phyloP scores from a whole-genome alignment of 495 filamentous ascomycete species.

The Podospora comata region DNA sequence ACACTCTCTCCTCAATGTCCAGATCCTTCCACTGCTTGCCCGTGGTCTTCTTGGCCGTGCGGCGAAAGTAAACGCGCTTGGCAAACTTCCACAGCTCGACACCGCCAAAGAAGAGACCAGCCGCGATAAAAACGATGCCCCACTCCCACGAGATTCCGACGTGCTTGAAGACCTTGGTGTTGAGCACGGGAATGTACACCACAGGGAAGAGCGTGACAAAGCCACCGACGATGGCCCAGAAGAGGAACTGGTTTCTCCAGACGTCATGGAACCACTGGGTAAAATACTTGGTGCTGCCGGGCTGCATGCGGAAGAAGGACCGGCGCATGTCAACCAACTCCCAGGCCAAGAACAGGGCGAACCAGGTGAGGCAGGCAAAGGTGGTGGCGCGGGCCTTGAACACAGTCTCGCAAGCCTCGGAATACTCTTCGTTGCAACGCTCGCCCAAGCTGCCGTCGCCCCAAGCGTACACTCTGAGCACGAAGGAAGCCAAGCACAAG shows the following conservation, averaged over 20 bases:
- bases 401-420: constrained; percentile 55
- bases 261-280: constrained; percentile 57
- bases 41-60: constrained; percentile 20
- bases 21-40: constrained; percentile 36
- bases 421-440: constrained; percentile 61
- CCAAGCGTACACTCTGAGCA: constrained; percentile 61
- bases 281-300: constrained; percentile 52
- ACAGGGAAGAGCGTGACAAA: constrained; percentile 67
- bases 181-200: constrained; percentile 70
- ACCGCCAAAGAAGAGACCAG: constrained; percentile 56
- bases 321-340: constrained; percentile 68
- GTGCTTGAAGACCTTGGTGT: constrained; percentile 69
- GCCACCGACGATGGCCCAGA: constrained; percentile 67
- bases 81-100: constrained; percentile 64
- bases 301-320: constrained; percentile 65
- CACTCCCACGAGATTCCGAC: constrained; percentile 70
- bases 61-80: constrained; percentile 48
- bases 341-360: constrained; percentile 70
- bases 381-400: constrained; percentile 74
- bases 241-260: constrained; percentile 70
- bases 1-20: constrained; percentile 40
- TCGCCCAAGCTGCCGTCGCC: constrained; percentile 64
- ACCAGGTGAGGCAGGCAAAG: constrained; percentile 72
- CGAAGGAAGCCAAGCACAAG: constrained; percentile 43
- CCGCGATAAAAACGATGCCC: constrained; percentile 58